phyloP scores from a whole-genome alignment of 106 monocot species.

The Dendrobium officinale region DNA sequence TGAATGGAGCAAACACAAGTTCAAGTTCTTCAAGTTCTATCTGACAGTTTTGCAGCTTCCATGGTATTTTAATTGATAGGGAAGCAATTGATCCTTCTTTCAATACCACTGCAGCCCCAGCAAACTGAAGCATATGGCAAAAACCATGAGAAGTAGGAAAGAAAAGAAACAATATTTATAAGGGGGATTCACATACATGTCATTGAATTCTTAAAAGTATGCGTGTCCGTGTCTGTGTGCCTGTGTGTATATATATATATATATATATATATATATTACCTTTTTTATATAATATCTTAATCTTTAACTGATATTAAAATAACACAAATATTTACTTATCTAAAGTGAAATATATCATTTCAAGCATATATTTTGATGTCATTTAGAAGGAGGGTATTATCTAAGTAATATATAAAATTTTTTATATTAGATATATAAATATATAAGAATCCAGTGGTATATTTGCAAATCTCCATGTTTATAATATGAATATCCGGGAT shows the following conservation, averaged over 20 bases:
- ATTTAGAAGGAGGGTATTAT: too few species aligned
- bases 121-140: constrained; percentile 42
- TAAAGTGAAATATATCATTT: too few species aligned
- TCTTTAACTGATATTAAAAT: too few species aligned
- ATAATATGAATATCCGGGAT: not conserved
- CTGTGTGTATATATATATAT: too few species aligned
- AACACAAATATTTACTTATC: too few species aligned
- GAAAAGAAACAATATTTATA: not conserved
- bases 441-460: too few species aligned
- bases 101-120: constrained; percentile 46
- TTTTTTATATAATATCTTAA: too few species aligned
- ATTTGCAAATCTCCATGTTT: not conserved
- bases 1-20: constrained; percentile 63
- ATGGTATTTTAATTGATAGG: constrained; percentile 72
- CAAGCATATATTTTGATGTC: too few species aligned
- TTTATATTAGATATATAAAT: too few species aligned
- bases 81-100: constrained; percentile 93
- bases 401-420: too few species aligned
- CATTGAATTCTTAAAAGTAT: too few species aligned
- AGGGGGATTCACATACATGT: not conserved
- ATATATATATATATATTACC: not conserved
- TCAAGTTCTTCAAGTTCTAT: constrained; percentile 92
- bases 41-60: constrained; percentile 71
- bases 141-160: not conserved
- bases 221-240: too few species aligned